Evolutionary conservation across 805 yeast species (phyloP).

Genomic region (Suhomyces prunicola): DNA sequence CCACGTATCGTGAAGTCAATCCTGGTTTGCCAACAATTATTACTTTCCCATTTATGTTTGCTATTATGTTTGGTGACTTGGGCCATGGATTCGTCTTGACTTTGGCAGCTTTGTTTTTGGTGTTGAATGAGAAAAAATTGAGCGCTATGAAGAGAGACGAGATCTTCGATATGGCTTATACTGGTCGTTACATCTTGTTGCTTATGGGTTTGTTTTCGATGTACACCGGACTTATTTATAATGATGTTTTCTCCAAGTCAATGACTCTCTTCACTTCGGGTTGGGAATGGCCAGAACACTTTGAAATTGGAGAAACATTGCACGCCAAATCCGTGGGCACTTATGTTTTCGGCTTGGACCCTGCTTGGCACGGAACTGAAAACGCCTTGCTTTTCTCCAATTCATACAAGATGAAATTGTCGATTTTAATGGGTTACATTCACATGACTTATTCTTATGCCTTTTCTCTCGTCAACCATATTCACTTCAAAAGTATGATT

Average conservation of each 20-base stretch:
- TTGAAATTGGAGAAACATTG: conserved; percentile 32
- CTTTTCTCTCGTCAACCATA: conserved; percentile 63
- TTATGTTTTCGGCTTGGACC: conserved; percentile 64
- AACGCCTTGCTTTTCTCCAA: conserved; percentile 66
- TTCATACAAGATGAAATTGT: conserved; percentile 74
- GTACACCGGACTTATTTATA: conserved; percentile 71
- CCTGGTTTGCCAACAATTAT: conserved; percentile 73
- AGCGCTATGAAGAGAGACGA: conserved; percentile 60
- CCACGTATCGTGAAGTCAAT: conserved; percentile 71
- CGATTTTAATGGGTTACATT: conserved; percentile 69
- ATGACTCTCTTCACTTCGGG: conserved; percentile 67
- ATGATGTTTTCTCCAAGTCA: conserved; percentile 68
- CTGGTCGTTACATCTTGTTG: conserved; percentile 65
- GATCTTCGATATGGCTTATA: conserved; percentile 73
- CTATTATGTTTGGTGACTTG: conserved; percentile 80
- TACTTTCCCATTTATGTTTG: conserved; percentile 80
- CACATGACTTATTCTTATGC: conserved; percentile 72
- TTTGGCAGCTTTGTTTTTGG: conserved; percentile 53
- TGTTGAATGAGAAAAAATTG: conserved; percentile 51
- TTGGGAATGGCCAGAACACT: conserved; percentile 64
- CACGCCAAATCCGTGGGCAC: conserved; percentile 48
- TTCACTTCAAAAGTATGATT: conserved; percentile 54
- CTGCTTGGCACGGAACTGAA: conserved; percentile 80
- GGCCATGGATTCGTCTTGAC: conserved; percentile 71
- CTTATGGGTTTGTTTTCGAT: conserved; percentile 72